Percentiles rank a stretch among this genome's conserved stretches.
Conservation (phyloP, 148 eudicot species). For the Mesembryanthemum crystallinum region DNA sequence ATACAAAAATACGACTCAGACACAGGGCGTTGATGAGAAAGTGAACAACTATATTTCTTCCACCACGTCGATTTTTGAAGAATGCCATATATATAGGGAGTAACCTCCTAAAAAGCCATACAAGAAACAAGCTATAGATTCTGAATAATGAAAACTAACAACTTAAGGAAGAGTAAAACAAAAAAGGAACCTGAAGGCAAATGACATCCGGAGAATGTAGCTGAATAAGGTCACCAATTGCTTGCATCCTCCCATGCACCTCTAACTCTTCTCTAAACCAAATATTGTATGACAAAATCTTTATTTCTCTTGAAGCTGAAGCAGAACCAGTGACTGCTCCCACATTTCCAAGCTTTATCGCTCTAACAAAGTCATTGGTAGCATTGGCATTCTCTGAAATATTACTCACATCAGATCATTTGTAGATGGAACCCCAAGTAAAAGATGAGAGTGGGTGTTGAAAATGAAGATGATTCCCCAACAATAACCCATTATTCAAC, state of each 20-base stretch:
- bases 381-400: constrained; percentile 11
- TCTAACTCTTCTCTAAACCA: constrained; percentile 93
- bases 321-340: constrained; percentile 12
- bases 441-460: neutral
- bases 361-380: constrained; percentile 4
- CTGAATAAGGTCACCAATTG: constrained; percentile 78
- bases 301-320: constrained; percentile 30
- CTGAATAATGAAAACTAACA: neutral
- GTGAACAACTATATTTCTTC: constrained; percentile 69
- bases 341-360: neutral
- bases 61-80: constrained; percentile 74
- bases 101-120: constrained; percentile 67
- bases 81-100: constrained; percentile 58
- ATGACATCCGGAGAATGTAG: constrained; percentile 82
- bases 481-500: neutral
- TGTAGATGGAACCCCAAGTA: neutral
- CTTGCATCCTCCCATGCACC: constrained; percentile 73
- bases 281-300: constrained; percentile 82
- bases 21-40: constrained; percentile 40
- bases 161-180: neutral
- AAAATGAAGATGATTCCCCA: neutral
- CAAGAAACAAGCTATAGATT: neutral
- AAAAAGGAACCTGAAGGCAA: constrained; percentile 74
- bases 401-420: neutral
- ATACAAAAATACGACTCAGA: constrained; percentile 72